phyloP scores from a whole-genome alignment of 495 filamentous ascomycete genomes.

The Tetracladium marchalianum region DNA sequence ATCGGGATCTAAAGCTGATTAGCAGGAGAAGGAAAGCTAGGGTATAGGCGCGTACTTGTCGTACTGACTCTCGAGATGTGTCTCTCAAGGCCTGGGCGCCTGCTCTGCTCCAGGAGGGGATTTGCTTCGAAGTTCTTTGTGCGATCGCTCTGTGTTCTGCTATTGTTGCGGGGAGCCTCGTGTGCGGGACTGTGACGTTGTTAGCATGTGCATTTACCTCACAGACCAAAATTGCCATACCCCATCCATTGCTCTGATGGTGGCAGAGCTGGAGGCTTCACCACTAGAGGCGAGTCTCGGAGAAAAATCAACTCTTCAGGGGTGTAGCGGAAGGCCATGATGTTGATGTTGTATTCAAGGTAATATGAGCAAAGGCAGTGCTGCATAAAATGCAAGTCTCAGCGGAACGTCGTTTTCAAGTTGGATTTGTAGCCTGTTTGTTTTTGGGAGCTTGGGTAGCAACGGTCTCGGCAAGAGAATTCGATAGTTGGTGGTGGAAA shows the following conservation, averaged over 20 bases:
- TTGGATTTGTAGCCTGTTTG: neutral
- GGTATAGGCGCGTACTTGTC: slow-evolving; percentile 50
- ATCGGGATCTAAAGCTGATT: slow-evolving; percentile 43
- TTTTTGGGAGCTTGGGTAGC: neutral
- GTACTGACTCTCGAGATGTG: slow-evolving; percentile 32
- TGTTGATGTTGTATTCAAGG: slow-evolving; percentile 18
- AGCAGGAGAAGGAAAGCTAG: slow-evolving; percentile 24
- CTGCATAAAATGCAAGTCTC: neutral
- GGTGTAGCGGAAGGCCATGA: slow-evolving; percentile 56
- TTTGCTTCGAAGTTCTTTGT: slow-evolving; percentile 30
- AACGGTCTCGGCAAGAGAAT: neutral
- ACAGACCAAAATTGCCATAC: slow-evolving; percentile 38
- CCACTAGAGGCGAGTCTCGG: slow-evolving; percentile 72
- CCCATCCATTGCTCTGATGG: slow-evolving; percentile 98
- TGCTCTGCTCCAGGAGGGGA: slow-evolving; percentile 35
- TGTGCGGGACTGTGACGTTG: slow-evolving; percentile 13
- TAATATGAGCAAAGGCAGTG: neutral
- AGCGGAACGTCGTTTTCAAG: neutral
- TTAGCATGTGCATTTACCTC: slow-evolving; percentile 13
- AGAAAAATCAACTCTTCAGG: slow-evolving; percentile 69
- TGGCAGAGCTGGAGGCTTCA: slow-evolving; percentile 71
- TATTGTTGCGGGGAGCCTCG: slow-evolving; percentile 18
- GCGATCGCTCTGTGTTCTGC: slow-evolving; percentile 25
- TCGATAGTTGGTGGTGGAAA: neutral
- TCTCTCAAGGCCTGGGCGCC: slow-evolving; percentile 40